phyloP scores from a whole-genome alignment of 1,284 basidiomycete genomes.

The Trichosporon faecale region DNA sequence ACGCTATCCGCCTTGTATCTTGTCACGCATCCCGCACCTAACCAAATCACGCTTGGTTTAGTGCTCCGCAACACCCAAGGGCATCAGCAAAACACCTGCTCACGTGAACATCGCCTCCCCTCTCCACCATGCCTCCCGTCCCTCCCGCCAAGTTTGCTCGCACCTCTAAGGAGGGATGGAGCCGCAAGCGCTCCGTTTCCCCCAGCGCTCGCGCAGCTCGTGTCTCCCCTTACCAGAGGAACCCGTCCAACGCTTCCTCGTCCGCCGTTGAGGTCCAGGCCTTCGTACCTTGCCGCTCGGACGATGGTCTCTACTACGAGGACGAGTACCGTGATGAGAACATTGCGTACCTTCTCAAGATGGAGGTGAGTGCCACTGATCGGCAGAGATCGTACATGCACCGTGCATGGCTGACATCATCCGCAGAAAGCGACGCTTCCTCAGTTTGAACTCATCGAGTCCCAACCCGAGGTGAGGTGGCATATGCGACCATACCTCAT shows the following conservation, averaged over 20 bases:
- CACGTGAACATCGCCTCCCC: not conserved
- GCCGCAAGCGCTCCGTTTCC: slow-evolving; percentile 44
- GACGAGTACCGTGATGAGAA: slow-evolving; percentile 96
- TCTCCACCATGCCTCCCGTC: slow-evolving; percentile 40
- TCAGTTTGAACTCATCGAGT: slow-evolving; percentile 90
- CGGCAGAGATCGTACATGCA: not conserved
- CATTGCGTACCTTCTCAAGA: slow-evolving; percentile 86
- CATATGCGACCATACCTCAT: slow-evolving; percentile 99
- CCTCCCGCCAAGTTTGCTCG: slow-evolving; percentile 43
- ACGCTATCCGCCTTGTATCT: slow-evolving; percentile 2
- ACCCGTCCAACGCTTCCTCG: slow-evolving; percentile 6
- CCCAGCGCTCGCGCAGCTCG: slow-evolving; percentile 28
- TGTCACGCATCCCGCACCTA: slow-evolving; percentile 8
- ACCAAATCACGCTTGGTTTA: not conserved
- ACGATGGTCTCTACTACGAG: slow-evolving; percentile 60
- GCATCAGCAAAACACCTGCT: not conserved
- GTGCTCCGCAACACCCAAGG: not conserved
- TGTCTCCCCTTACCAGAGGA: slow-evolving; percentile 25
- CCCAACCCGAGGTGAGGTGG: slow-evolving; percentile 96
- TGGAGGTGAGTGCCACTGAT: slow-evolving; percentile 75
- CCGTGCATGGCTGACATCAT: slow-evolving; percentile 12
- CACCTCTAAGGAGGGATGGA: slow-evolving; percentile 44
- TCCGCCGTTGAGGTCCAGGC: not conserved
- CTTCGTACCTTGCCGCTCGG: slow-evolving; percentile 28
- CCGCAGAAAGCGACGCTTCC: slow-evolving; percentile 76